Evolutionary conservation across 164 flowering plant species (phyloP).

Genomic region (Magnolia officinalis): DNA sequence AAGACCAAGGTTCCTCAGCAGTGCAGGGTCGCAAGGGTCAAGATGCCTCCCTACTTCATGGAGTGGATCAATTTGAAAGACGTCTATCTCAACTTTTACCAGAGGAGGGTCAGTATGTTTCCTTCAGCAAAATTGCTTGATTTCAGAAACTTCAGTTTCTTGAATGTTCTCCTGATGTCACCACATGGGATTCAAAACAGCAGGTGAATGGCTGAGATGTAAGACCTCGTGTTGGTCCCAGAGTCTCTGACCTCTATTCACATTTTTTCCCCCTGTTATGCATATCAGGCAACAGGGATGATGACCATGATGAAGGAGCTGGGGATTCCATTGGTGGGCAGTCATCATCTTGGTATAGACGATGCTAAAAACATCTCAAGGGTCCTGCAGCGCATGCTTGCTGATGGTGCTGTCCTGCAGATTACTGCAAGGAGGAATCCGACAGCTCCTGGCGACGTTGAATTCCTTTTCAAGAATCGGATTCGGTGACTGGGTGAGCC

Average conservation of each 20-base stretch:
- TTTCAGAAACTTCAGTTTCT: not conserved
- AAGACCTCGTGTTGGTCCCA: not conserved
- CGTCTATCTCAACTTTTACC: conserved; percentile 76
- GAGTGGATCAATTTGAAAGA: conserved; percentile 99
- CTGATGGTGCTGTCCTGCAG: conserved; percentile 74
- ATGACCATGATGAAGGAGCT: conserved; percentile 77
- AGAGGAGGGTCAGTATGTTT: conserved; percentile 49
- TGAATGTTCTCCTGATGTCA: not conserved
- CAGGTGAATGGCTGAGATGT: not conserved
- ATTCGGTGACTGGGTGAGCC: conserved; percentile 28
- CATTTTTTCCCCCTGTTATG: not conserved
- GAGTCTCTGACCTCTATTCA: not conserved
- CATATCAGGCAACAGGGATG: conserved; percentile 85
- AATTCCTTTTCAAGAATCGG: conserved; percentile 66
- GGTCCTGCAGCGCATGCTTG: conserved; percentile 78
- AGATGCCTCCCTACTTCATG: conserved; percentile 74
- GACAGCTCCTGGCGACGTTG: conserved; percentile 39
- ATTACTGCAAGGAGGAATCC: conserved; percentile 69
- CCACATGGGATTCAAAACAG: not conserved
- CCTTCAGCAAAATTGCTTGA: not conserved
- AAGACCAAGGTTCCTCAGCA: conserved; percentile 94
- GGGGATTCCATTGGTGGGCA: conserved; percentile 58
- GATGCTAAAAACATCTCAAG: conserved; percentile 84
- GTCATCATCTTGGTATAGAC: conserved; percentile 97
- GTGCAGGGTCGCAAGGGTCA: conserved; percentile 61